Base-by-base conservation (phyloP, 2,329 filamentous ascomycete species). In the Venturia asperata region DNA sequence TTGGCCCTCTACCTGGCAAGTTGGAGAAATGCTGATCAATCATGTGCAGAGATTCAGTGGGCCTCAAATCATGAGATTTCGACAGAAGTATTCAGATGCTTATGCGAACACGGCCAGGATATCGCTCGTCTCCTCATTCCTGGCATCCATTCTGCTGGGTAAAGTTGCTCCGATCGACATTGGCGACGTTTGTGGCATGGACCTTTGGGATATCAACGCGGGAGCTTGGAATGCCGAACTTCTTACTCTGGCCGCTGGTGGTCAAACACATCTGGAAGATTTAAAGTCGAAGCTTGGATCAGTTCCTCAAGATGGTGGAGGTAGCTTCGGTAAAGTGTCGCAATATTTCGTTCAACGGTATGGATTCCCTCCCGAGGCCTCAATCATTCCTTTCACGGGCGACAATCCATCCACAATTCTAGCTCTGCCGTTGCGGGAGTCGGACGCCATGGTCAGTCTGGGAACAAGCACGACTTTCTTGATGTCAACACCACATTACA, bases 401-500 rank as follows among this genome's bases (percentile, higher is more conserved):
- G 94, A 99, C 77, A 99, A 99, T 77, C 94, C 92, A 30, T 88
- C 92, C 1, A 97, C 94, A 0, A 97, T 99, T 71, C 87, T 97
- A 41, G 90, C 92, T 1, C 83, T 97, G 21, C 94, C 94, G 3
- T 82, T 97, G 49, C 87, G 90, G 6, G 88, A 92, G 1, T 87
- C 91, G 43, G 94, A 97, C 72, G 93, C 92, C 68, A 97, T 97
- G 74, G 92, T 97, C 45, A 95, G 90, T 9, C 84, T 99, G 9
- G 94, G 94, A 66, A 99, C 94, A 0, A 95, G 90, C 39, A 97
- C 93, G 0, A 99, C 94, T 3, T 97, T 97, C 81, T 85, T 99
- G 67, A 97, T 97, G 93, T 92, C 90, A 72, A 97, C 94, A 5
- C 87, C 91, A n/a, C 83, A 85, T 71, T 97, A 96, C 82, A 88